Evolutionary conservation across 106 monocot species (phyloP).

Genomic region (Alisma plantagoaquatica): DNA sequence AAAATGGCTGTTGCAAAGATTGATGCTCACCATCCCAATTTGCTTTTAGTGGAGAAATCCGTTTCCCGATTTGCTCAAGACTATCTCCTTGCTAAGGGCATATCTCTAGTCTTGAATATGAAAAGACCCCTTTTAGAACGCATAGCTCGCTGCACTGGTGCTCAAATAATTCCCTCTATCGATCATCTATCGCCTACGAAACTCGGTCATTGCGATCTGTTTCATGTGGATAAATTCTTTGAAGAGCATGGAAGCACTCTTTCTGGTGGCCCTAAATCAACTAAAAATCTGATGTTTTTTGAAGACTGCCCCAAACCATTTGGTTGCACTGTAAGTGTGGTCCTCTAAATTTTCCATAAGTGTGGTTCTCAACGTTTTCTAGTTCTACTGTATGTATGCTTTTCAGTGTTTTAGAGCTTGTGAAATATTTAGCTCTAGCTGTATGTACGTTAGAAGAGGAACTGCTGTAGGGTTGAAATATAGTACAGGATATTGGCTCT

Average conservation of each 20-base stretch:
- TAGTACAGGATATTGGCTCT: neutral
- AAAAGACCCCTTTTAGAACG: slow-evolving; percentile 75
- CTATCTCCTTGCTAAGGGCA: slow-evolving; percentile 67
- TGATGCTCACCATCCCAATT: slow-evolving; percentile 67
- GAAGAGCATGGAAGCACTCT: slow-evolving; percentile 67
- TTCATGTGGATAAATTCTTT: slow-evolving; percentile 73
- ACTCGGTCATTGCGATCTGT: slow-evolving; percentile 64
- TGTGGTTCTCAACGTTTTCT: no score
- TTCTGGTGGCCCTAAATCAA: slow-evolving; percentile 37
- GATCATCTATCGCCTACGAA: slow-evolving; percentile 63
- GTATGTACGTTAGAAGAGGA: no score
- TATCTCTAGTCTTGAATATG: slow-evolving; percentile 88
- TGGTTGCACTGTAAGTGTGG: slow-evolving; percentile 71
- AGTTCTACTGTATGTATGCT: no score
- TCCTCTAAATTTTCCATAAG: no score
- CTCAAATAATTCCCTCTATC: slow-evolving; percentile 77
- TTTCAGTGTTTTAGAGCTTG: no score
- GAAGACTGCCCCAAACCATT: slow-evolving; percentile 84
- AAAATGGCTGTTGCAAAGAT: slow-evolving; percentile 97
- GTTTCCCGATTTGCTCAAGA: slow-evolving; percentile 90
- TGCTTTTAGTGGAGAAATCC: slow-evolving; percentile 85
- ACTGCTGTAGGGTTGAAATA: neutral
- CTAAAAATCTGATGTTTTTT: slow-evolving; percentile 86
- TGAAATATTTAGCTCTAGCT: no score
- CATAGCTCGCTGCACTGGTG: slow-evolving; percentile 82